Base-by-base conservation (phyloP, 1,284 basidiomycete species). In the Spongispora temasekensis region DNA sequence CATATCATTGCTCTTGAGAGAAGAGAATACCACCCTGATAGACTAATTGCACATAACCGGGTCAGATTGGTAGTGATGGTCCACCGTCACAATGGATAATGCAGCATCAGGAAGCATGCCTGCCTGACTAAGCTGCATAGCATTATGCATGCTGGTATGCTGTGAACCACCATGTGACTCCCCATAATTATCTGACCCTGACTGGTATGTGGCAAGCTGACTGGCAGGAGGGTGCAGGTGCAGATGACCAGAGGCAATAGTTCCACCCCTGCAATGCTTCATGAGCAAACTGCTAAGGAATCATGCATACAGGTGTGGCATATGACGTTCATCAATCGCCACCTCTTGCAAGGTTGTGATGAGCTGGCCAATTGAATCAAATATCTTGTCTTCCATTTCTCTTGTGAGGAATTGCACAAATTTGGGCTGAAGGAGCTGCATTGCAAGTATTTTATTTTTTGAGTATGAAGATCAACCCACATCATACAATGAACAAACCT, bases 261-360 rank as follows among this genome's bases (percentile, higher is more conserved):
- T 80, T 23, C 87, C 85, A 64, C 89, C 89, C 51, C 83, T 83
- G 32, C 87, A 84, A 71, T 91, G 85, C 61, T 82, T 84, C 31
- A 85, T 82, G 30, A 93, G 77, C 12, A 93, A 77, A 28, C 85
- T 80, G 0, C 87, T 84, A 2, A 93, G 80, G 80, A 93, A 93
- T 15, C 90, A 86, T 7, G 91, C 89, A 69, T 93, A 92, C 35
- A 93, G 77, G 65, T 86, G 89, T 1, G 91, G 91, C 0, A 89
- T 92, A 68, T 93, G 91, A 13, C 88, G 83, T 64, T 92, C 90
- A 68, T 93, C 91, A 60, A 93, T 90, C 15, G 91, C 87, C 53
- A 93, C 86, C 57, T 89, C 85, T n/a, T 84, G 82, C 54, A 92
- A 75, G 0, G 83, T 87, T 58, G 86, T 83, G 64, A 93, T 90